Base-by-base conservation (phyloP, 1,139 yeast species). In the Scheffersomyces lignicola region DNA sequence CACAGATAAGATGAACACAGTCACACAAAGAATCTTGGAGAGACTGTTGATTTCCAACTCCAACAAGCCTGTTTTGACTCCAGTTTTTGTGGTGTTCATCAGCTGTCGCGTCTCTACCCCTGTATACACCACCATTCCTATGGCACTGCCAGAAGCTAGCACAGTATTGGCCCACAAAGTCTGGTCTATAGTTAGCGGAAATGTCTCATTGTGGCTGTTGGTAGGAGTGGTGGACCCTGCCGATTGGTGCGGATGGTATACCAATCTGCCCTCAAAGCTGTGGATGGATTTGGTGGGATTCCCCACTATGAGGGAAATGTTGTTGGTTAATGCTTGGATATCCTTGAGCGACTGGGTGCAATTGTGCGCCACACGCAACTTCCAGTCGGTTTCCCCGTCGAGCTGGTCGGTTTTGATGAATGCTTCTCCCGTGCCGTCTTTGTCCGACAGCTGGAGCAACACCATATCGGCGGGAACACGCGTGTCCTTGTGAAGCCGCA, bases 371-470 rank as follows among this genome's bases (percentile, higher is more conserved):
- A 86, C 66, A 48, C 96, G 69, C 38, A 94, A 69, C 57, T 94
- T 94, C 99, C 99, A 94, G 62, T 94, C 99, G 7, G 99, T 94
- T 58, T 94, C 99, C 50, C 99, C 99, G 58, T 94, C 99, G 36
- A 94, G 69, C 59, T 94, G 99, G 64, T 94, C 99, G 0, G 99
- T 94, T 51, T 95, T 85, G 45, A 94, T 86, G 52, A 94, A 94
- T 1, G 92, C 78, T 56, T 92, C 99, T 5, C 97, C 98, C 7
- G 76, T 72, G 5, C 58, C 56, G 30, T 65, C 73, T 12, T 62
- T 56, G 52, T 90, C 97, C 33, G 90, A 82, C 0, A 96, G 82
- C 53, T 88, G 95, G 30, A 94, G 62, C 24, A 94, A 61, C 2
- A 94, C 66, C 79, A 89, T 73, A 56, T 94, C 98, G 1, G 98